These are phyloP conservation scores for Zalaria sp. DNA, from an alignment of 2,329 filamentous ascomycete species.

Conservation along the genomic window DNA sequence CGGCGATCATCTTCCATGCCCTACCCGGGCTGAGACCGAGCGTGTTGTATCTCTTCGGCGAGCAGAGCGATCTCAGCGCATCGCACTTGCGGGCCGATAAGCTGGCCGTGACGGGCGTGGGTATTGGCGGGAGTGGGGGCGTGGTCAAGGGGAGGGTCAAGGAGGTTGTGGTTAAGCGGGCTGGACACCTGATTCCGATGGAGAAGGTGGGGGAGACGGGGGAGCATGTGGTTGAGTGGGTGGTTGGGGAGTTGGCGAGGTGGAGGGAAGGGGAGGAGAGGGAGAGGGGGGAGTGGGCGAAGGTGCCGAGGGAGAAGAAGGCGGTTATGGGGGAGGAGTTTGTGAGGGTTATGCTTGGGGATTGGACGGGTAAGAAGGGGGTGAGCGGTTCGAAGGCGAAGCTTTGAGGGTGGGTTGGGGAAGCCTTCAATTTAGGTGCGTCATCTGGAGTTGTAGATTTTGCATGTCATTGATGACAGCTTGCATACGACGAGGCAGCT, in stretches of 20 bases:
- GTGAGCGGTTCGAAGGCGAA: neutral
- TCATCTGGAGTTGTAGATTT: too few relatives aligned
- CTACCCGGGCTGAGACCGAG: constrained; percentile 49
- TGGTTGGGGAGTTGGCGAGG: constrained; percentile 16
- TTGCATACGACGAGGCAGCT: too few relatives aligned
- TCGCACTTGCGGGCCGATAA: constrained; percentile 41
- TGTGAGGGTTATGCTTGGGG: constrained; percentile 3
- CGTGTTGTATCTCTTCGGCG: constrained; percentile 57
- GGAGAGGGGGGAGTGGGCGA: constrained; percentile 13
- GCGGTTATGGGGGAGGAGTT: constrained; percentile 15
- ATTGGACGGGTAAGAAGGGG: neutral
- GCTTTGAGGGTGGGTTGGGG: neutral
- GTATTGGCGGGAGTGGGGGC: constrained; percentile 54
- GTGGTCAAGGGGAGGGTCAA: constrained; percentile 50
- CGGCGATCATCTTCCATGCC: constrained; percentile 38
- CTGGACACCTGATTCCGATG: constrained; percentile 74
- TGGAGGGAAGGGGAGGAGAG: constrained; percentile 17
- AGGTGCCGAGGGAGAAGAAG: constrained; percentile 13
- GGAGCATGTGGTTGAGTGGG: constrained; percentile 26
- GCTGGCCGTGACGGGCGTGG: constrained; percentile 48
- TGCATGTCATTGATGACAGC: too few relatives aligned
- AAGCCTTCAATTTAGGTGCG: too few relatives aligned
- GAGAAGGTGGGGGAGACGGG: constrained; percentile 59
- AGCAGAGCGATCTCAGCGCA: constrained; percentile 40
- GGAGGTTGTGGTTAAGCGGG: constrained; percentile 46